These are phyloP conservation scores for Magnolia kwangsiensis DNA, from an alignment of 164 flowering plant genomes.

Conservation along the genomic window DNA sequence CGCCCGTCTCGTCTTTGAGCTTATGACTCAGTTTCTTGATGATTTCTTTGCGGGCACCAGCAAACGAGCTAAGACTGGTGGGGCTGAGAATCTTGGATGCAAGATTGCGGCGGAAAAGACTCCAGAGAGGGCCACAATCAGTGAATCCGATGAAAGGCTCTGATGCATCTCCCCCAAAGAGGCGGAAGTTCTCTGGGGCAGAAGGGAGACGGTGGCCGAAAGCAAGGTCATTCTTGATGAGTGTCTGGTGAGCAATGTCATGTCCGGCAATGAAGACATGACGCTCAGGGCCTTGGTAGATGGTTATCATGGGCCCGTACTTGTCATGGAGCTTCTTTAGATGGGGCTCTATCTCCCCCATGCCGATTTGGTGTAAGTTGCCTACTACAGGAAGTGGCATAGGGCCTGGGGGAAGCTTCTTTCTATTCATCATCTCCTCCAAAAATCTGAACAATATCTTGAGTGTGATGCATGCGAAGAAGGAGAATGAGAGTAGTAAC, in stretches of 20 bases:
- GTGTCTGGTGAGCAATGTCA: conserved; percentile 32
- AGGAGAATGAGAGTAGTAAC: neutral
- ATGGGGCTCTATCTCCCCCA: conserved; percentile 14
- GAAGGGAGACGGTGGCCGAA: conserved; percentile 36
- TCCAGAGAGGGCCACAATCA: conserved; percentile 38
- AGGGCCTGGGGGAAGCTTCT: conserved; percentile 45
- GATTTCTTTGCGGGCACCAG: conserved; percentile 30
- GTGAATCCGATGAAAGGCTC: conserved; percentile 22
- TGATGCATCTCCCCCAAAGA: neutral
- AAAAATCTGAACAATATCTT: neutral
- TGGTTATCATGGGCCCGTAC: conserved; percentile 39
- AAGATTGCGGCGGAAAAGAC: conserved; percentile 36
- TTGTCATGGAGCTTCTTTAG: conserved; percentile 21
- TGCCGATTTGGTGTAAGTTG: conserved; percentile 22
- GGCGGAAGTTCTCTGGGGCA: neutral
- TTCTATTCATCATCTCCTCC: neutral
- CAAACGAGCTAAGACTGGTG: conserved; percentile 21
- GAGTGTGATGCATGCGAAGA: neutral
- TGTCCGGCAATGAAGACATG: conserved; percentile 29
- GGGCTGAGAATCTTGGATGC: conserved; percentile 28
- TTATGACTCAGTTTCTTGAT: conserved; percentile 9
- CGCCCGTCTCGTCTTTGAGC: conserved; percentile 1
- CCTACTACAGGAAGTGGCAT: conserved; percentile 24
- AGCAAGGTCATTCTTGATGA: conserved; percentile 31
- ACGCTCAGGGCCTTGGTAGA: conserved; percentile 23